Base-by-base conservation (phyloP, 169 alveolate species). In the Nephromyces sp. region DNA sequence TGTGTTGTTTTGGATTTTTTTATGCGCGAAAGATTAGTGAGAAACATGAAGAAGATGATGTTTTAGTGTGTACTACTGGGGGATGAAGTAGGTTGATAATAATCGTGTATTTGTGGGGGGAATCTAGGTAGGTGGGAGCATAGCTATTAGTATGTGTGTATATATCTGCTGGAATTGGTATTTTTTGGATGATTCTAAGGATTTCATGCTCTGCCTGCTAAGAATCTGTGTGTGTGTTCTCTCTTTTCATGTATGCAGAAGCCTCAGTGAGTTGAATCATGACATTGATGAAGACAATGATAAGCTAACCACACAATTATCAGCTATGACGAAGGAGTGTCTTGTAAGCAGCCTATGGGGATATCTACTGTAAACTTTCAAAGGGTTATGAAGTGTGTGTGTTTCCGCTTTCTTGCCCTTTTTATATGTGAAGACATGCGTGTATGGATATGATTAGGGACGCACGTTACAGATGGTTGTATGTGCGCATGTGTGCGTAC, bases 281-380 rank as follows among this genome's bases (percentile, higher is more conserved):
- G 88, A 82, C 53, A 75, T 82, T 35, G 88, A 82, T 68, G 77
- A 69, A 30, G 88, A 82, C 51, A 82, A 82, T 24, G 88, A 82
- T 32, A 34, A 66, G 21, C 61, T 82, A 57, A 70, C 86, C 52
- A 83, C 66, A 30, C 86, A 82, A 33, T 52, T 82, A 24, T 79
- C 74, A 24, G 86, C 75, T 21, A 66, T 82, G 32, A 67, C 86
- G 1, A 74, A 68, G 43, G 61, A 71, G 22, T 72, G 66, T 52
- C 74, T 76, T 25, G 84, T 75, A 28, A 51, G 80, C n/a, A n/a
- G n/a, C n/a, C n/a, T n/a, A n/a, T n/a, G n/a, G n/a, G n/a, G n/a
- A n/a, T n/a, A n/a, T n/a, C n/a, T n/a, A n/a, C n/a, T n/a, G n/a
- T n/a, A n/a, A n/a, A n/a, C n/a, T n/a, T n/a, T n/a, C n/a, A n/a